These are phyloP conservation scores for Parsonsia alboflavescens DNA, from an alignment of 257 asterid genomes.

Conservation along the genomic window DNA sequence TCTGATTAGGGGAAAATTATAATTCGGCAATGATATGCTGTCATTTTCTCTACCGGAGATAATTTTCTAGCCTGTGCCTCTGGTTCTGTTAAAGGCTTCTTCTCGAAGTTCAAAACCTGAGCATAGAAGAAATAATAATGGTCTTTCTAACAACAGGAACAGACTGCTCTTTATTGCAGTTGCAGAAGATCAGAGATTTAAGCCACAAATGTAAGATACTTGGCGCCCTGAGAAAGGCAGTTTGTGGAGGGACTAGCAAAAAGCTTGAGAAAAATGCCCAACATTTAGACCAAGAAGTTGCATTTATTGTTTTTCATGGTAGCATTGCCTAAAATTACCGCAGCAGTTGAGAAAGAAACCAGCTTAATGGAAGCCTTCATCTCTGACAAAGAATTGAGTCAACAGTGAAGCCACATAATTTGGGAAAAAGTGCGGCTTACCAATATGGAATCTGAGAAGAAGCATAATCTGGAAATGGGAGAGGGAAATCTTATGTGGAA, in stretches of 20 bases:
- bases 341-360: neutral
- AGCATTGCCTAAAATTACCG: neutral
- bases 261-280: neutral
- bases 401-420: neutral
- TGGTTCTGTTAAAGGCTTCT: neutral
- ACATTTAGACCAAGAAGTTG: neutral
- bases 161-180: neutral
- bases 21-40: too few species aligned
- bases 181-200: too few species aligned
- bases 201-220: too few species aligned
- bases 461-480: neutral
- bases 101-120: neutral
- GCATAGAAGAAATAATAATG: neutral
- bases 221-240: too few species aligned
- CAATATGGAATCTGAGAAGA: neutral
- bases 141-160: neutral
- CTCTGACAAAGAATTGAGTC: neutral
- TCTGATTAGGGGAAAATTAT: too few species aligned
- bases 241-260: neutral
- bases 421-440: neutral
- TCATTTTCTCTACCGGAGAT: neutral
- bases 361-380: neutral
- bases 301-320: neutral
- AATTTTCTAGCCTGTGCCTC: neutral
- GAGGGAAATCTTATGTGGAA: neutral